These are phyloP conservation scores for Pittosporum tobira DNA, from an alignment of 129 eudicot species.

Conservation along the genomic window DNA sequence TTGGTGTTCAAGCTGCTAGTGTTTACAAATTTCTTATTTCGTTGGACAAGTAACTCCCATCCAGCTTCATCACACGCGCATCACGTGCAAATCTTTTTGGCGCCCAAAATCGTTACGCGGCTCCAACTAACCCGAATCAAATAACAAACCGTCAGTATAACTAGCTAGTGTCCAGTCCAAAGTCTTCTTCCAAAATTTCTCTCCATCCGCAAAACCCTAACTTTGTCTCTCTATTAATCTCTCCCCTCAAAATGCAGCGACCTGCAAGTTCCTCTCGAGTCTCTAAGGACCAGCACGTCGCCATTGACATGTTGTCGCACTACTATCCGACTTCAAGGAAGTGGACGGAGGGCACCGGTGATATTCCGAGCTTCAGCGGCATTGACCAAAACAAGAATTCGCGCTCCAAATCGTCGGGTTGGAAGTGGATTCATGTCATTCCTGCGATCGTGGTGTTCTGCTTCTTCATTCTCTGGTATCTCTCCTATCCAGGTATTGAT, in stretches of 20 bases:
- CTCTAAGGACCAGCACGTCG: not conserved
- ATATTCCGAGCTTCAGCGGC: not conserved
- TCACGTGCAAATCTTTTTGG: not conserved
- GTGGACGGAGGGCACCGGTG: too few species aligned
- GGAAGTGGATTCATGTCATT: constrained; percentile 19
- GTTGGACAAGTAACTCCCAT: too few species aligned
- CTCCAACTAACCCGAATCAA: constrained; percentile 1
- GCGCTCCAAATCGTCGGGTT: not conserved
- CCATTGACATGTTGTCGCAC: not conserved
- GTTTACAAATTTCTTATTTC: too few species aligned
- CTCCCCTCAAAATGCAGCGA: constrained; percentile 3
- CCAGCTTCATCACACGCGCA: not conserved
- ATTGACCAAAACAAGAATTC: not conserved
- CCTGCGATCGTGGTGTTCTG: constrained; percentile 24
- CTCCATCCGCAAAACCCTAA: not conserved
- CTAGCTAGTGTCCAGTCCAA: not conserved
- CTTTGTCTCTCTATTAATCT: not conserved
- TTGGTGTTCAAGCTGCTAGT: too few species aligned
- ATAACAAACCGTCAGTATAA: not conserved
- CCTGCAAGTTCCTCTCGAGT: not conserved
- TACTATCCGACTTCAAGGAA: not conserved
- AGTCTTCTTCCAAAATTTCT: not conserved
- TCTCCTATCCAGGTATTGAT: constrained; percentile 25
- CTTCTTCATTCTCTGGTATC: constrained; percentile 29
- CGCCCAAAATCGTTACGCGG: constrained; percentile 5